phyloP scores from a whole-genome alignment of 495 filamentous ascomycete genomes.

The Umbilicaria muhlenbergii region DNA sequence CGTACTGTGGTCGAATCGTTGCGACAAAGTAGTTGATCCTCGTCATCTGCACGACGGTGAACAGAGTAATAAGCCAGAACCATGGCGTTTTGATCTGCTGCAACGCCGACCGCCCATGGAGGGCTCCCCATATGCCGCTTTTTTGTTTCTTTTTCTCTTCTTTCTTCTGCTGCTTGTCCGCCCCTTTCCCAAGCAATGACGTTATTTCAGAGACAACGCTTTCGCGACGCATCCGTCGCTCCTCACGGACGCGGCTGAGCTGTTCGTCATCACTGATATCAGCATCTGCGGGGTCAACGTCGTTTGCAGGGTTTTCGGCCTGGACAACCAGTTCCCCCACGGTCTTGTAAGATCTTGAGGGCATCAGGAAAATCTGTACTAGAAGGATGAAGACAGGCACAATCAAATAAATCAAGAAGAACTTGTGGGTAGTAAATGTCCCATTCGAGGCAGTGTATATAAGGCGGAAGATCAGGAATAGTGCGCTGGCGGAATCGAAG shows the following conservation, averaged over 20 bases:
- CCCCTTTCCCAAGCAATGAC: slow-evolving; percentile 45
- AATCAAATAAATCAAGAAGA: slow-evolving; percentile 47
- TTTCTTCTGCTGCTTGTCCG: slow-evolving; percentile 29
- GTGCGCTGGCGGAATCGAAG: slow-evolving; percentile 54
- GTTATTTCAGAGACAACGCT: slow-evolving; percentile 59
- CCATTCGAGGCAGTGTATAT: slow-evolving; percentile 35
- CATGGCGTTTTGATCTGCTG: slow-evolving; percentile 70
- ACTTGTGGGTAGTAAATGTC: slow-evolving; percentile 38
- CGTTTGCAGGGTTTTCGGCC: slow-evolving; percentile 41
- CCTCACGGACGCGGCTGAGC: slow-evolving; percentile 42
- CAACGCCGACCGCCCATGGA: slow-evolving; percentile 58
- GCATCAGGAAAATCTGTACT: slow-evolving; percentile 45
- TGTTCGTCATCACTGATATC: slow-evolving; percentile 18
- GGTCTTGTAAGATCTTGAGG: slow-evolving; percentile 42
- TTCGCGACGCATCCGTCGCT: slow-evolving; percentile 48
- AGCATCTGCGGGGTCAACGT: slow-evolving; percentile 37
- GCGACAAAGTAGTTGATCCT: slow-evolving; percentile 97
- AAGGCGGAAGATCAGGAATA: slow-evolving; percentile 50
- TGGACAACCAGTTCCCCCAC: slow-evolving; percentile 45
- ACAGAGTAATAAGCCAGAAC: slow-evolving; percentile 76
- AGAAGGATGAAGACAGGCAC: slow-evolving; percentile 41
- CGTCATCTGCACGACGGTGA: slow-evolving; percentile 84
- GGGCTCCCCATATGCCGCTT: slow-evolving; percentile 73
- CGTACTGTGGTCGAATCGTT: slow-evolving; percentile 75
- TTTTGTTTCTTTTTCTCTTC: slow-evolving; percentile 41